These are phyloP conservation scores for Akebia trifoliata DNA, from an alignment of 164 flowering plant species.

Conservation along the genomic window DNA sequence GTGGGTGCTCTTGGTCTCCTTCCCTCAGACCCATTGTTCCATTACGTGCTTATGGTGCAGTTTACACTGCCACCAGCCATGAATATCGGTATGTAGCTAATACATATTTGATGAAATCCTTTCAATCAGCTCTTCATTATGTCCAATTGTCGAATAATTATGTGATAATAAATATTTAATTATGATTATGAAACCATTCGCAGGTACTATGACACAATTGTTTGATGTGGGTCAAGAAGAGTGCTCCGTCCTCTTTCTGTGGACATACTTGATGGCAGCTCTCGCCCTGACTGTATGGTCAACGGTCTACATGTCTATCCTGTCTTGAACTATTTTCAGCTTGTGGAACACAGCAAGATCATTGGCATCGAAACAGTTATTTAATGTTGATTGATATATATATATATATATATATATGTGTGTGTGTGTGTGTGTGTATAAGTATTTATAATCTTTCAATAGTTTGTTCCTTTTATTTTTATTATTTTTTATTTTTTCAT, in stretches of 20 bases:
- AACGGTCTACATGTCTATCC: conserved; percentile 62
- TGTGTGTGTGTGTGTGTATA: no score
- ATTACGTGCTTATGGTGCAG: conserved; percentile 70
- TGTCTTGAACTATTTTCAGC: conserved; percentile 18
- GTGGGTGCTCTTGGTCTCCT: conserved; percentile 57
- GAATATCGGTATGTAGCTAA: conserved; percentile 58
- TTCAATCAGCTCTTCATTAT: neutral
- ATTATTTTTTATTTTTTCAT: no score
- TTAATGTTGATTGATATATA: no score
- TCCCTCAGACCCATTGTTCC: conserved; percentile 63
- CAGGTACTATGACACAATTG: conserved; percentile 85
- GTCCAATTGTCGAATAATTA: neutral
- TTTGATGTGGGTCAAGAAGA: conserved; percentile 84
- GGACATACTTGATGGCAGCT: conserved; percentile 82
- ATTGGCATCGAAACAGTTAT: no score
- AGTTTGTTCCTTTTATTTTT: no score
- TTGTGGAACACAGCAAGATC: neutral
- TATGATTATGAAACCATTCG: no score
- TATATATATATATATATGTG: no score
- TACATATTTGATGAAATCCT: no score
- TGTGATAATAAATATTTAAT: no score
- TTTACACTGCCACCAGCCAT: conserved; percentile 86
- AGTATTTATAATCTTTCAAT: no score
- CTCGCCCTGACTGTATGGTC: conserved; percentile 79
- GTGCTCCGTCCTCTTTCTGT: conserved; percentile 75